Percentiles rank a stretch among this genome's conserved stretches.
phyloP scores from a whole-genome alignment of 2,329 filamentous ascomycete species.

The Pseudogymnoascus sp. region DNA sequence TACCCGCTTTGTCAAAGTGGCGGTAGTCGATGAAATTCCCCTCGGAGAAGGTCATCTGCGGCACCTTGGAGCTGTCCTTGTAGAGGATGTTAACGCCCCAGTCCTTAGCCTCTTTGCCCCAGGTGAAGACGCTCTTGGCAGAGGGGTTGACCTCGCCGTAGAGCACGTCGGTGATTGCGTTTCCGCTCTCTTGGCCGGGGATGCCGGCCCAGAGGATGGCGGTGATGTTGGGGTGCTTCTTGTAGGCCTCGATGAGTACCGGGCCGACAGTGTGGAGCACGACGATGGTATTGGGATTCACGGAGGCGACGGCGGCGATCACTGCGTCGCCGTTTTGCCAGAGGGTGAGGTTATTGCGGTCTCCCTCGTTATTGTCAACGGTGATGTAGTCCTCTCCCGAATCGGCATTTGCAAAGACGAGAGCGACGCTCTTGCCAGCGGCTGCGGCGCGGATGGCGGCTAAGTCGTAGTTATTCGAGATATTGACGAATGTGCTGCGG shows the following conservation, averaged over 20 bases:
- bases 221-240: conserved; percentile 69
- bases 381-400: conserved; percentile 81
- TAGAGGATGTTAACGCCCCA: conserved; percentile 38
- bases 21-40: conserved; percentile 79
- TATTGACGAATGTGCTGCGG: conserved; percentile 54
- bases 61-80: conserved; percentile 43
- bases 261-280: conserved; percentile 82
- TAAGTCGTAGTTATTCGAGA: conserved; percentile 53
- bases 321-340: conserved; percentile 78
- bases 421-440: conserved; percentile 57
- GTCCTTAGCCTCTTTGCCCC: conserved; percentile 46
- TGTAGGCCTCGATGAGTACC: conserved; percentile 68
- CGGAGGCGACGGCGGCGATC: conserved; percentile 69
- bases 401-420: conserved; percentile 87
- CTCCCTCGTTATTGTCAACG: conserved; percentile 76
- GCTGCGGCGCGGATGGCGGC: conserved; percentile 55
- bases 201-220: conserved; percentile 77
- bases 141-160: conserved; percentile 74
- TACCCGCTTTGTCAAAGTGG: conserved; percentile 52
- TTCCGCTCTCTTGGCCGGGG: conserved; percentile 77
- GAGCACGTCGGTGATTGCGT: conserved; percentile 72
- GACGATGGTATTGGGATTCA: conserved; percentile 84
- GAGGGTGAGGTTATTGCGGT: conserved; percentile 85
- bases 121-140: conserved; percentile 73
- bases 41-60: conserved; percentile 68